Evolutionary conservation across 2,329 filamentous ascomycete genomes (phyloP).

Genomic region (Aphanocladium album): DNA sequence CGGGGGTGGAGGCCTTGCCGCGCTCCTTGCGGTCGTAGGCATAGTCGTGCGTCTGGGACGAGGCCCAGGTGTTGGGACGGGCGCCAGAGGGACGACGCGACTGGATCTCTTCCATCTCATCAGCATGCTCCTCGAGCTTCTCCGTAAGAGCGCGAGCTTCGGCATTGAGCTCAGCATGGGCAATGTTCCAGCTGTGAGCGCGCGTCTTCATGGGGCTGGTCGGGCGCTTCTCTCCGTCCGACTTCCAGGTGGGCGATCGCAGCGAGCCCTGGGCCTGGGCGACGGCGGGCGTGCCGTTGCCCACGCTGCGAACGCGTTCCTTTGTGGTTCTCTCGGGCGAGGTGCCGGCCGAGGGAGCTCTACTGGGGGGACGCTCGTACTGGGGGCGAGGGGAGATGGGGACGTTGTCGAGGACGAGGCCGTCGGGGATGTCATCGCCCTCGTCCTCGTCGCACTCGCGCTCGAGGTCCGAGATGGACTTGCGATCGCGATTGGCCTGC

Average conservation of each 20-base stretch:
- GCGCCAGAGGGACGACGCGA: slow-evolving; percentile 25
- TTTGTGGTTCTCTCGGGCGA: slow-evolving; percentile 49
- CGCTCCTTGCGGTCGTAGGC: slow-evolving; percentile 44
- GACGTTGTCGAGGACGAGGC: slow-evolving; percentile 74
- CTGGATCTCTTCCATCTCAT: slow-evolving; percentile 46
- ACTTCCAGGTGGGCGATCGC: slow-evolving; percentile 51
- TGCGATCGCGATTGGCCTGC: slow-evolving; percentile 62
- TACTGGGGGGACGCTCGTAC: slow-evolving; percentile 50
- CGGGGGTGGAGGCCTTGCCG: slow-evolving; percentile 62
- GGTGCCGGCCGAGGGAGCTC: slow-evolving; percentile 46
- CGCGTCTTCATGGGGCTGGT: slow-evolving; percentile 46
- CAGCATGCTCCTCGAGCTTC: slow-evolving; percentile 73
- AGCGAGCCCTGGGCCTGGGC: slow-evolving; percentile 56
- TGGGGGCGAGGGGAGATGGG: slow-evolving; percentile 70
- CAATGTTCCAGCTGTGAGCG: slow-evolving; percentile 70
- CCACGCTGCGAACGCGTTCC: slow-evolving; percentile 49
- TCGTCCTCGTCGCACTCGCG: slow-evolving; percentile 73
- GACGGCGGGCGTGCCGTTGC: slow-evolving; percentile 59
- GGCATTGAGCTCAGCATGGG: slow-evolving; percentile 61
- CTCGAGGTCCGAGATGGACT: slow-evolving; percentile 66
- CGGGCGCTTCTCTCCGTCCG: slow-evolving; percentile 35
- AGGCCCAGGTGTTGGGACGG: slow-evolving; percentile 39
- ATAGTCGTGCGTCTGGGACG: slow-evolving; percentile 27
- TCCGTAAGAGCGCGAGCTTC: slow-evolving; percentile 73
- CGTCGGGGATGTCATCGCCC: slow-evolving; percentile 72